Evolutionary conservation across 169 alveolate genomes (phyloP), one percentile per base, ranked within the genome.

Genomic region (Cryptosporidium xiaoi): DNA sequence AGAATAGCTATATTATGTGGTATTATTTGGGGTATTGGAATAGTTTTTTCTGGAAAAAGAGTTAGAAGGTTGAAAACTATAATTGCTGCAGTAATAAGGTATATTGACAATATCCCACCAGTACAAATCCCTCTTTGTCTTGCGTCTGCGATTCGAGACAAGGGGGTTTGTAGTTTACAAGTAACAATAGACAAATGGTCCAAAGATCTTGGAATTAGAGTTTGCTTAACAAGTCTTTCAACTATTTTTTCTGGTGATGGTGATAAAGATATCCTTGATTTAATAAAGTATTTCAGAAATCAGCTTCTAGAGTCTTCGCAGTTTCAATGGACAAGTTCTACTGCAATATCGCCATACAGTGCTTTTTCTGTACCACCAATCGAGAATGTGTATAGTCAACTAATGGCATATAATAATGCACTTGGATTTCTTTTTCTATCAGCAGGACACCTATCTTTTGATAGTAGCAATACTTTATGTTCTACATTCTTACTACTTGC

Each of bases 401-500:
- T 77, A 77, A 77, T 62, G 71, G 87, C 87, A 6, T 77, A 77
- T 77, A 77, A 77, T 20, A 62, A 77, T 36, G 87, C 87, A 13
- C 87, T 77, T 24, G 87, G 87, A 40, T 77, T 77, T 77, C 64
- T 77, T 15, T 77, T 60, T 62, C 56, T 77, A 44, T 77, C 87
- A 34, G 56, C 87, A 13, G 87, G 87, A 0, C 87, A 77, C 27
- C 13, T 24, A 20, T 77, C 87, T 12, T 77, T 77, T 44, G 40
- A 66, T 40, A 77, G 64, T 27, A 60, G 44, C 20, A 29, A 77
- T 20, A 62, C 27, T 7, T 64, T 77, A 33, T 51, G 60, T 1
- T 77, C 87, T 1, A 60, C 87, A 40, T 62, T 77, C 56, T 62
- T 77, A 60, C 1, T 77, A 40, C 40, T 77, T 12, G 87, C 87